Evolutionary conservation across 2,329 filamentous ascomycete species (phyloP), one percentile per base, ranked within the genome.

Genomic region (Coniochaeta ligniaria): DNA sequence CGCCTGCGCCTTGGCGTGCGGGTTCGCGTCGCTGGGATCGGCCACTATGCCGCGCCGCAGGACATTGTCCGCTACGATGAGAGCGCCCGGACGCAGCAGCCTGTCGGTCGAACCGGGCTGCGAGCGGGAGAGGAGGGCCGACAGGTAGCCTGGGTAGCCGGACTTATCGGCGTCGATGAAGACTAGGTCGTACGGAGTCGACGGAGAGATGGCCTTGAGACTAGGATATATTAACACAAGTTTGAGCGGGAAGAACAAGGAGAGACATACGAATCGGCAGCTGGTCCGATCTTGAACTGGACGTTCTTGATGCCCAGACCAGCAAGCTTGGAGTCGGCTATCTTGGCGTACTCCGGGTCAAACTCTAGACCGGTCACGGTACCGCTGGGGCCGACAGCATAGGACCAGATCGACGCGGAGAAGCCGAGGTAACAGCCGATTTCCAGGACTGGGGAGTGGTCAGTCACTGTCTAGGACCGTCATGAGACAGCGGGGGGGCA

Each of bases 1-100:
- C n/a, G 36, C 38, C 58, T 65, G 60, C 60, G 26, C 26, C 3
- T 55, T 17, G 33, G 35, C 54, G 22, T 57, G 54, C 54, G 74
- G 75, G 60, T 76, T 76, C 6, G 64, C 63, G 5, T 63, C 55
- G 24, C 67, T 70, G 9, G 61, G 52, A 36, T 79, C 74, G 43
- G 78, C 80, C 3, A 84, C 78, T 14, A 81, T 70, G 7, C 76
- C 81, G 7, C 73, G 70, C 2, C 78, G 77, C 28, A 85, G 73
- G 47, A 81, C 75, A 60, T 85, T 85, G 67, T 85, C 83, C 1
- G 79, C 81, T 16, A 84, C 71, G 62, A 85, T 79, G 60, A 84
- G 70, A 0, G 80, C 81, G 8, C 78, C 80, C 9, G 74, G 68
- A 1, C 77, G 74, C 43, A 85, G 73, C 28, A 85, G 73, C 7